Conservation (phyloP, 2,329 filamentous ascomycete species). For the Fusarium nelsonii region DNA sequence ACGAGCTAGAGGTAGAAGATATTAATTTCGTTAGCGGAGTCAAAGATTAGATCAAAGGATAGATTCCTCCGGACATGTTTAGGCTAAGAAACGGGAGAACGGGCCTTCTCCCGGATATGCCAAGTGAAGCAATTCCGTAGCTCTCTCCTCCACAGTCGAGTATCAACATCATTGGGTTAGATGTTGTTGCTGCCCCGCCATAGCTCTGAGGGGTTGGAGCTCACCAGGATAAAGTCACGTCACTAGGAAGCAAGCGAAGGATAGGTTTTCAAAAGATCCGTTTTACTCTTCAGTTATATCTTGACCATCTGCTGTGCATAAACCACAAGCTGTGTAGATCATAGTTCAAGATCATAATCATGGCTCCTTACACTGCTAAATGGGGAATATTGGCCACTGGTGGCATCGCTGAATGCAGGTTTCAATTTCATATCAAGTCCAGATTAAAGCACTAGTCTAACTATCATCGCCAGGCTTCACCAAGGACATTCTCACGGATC, state of each 20-base stretch:
- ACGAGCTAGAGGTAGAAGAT: not conserved
- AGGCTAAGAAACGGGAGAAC: constrained; percentile 6
- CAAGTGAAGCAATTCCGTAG: constrained; percentile 28
- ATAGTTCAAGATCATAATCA: constrained; percentile 41
- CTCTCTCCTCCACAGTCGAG: constrained; percentile 11
- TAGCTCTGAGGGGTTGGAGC: constrained; percentile 31
- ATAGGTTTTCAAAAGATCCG: not conserved
- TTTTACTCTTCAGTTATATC: not conserved
- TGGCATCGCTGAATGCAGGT: constrained; percentile 68
- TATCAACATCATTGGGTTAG: constrained; percentile 16
- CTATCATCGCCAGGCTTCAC: constrained; percentile 67
- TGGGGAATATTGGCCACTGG: constrained; percentile 74
- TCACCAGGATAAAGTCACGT: constrained; percentile 29
- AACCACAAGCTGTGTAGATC: not conserved
- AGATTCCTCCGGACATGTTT: not conserved
- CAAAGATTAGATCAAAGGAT: not conserved
- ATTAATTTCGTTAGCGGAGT: not conserved
- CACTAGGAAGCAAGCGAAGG: constrained; percentile 1
- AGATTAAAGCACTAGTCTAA: not conserved
- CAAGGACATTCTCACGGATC: constrained; percentile 82
- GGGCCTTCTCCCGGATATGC: constrained; percentile 15
- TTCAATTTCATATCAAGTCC: not conserved
- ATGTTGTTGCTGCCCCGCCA: constrained; percentile 27
- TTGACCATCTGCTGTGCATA: not conserved
- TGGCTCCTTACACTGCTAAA: constrained; percentile 64